These are phyloP conservation scores for Pichia sp. DNA, from an alignment of 1,139 yeast species.

Conservation along the genomic window DNA sequence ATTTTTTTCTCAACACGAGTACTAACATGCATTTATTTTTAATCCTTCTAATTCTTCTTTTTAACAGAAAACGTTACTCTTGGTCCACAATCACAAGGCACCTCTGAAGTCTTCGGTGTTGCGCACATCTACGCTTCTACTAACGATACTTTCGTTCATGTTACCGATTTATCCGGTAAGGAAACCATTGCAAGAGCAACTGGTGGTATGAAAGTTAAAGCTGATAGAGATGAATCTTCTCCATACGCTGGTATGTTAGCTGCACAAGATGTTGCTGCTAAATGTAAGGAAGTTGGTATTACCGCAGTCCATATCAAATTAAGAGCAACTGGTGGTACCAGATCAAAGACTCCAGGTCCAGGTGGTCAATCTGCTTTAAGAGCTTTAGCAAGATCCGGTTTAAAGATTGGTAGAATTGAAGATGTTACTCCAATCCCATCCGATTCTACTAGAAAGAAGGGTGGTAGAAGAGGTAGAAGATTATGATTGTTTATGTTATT, in stretches of 20 bases:
- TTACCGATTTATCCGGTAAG: constrained; percentile 98
- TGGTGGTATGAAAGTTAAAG: constrained; percentile 99
- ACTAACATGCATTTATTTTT: constrained; percentile 17
- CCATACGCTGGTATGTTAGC: constrained; percentile 99
- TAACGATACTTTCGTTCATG: constrained; percentile 99
- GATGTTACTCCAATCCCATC: constrained; percentile 99
- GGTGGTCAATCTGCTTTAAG: constrained; percentile 99
- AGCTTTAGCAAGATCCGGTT: constrained; percentile 99
- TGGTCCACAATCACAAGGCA: constrained; percentile 87
- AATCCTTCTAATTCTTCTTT: background rate
- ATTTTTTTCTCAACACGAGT: background rate
- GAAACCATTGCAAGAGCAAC: constrained; percentile 99
- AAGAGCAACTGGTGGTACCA: constrained; percentile 99
- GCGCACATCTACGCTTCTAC: constrained; percentile 99
- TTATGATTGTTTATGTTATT: constrained; percentile 44
- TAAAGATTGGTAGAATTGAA: constrained; percentile 99
- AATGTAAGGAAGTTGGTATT: constrained; percentile 99
- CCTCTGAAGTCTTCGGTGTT: constrained; percentile 99
- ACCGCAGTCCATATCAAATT: constrained; percentile 99
- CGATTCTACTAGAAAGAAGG: constrained; percentile 99
- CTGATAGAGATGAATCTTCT: constrained; percentile 99
- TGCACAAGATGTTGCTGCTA: constrained; percentile 99
- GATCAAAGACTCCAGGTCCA: constrained; percentile 99
- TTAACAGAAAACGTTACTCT: constrained; percentile 60
- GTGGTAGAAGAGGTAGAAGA: constrained; percentile 99